Base-by-base conservation (phyloP, 179 eudicot species). In the Dionaea muscipula region DNA sequence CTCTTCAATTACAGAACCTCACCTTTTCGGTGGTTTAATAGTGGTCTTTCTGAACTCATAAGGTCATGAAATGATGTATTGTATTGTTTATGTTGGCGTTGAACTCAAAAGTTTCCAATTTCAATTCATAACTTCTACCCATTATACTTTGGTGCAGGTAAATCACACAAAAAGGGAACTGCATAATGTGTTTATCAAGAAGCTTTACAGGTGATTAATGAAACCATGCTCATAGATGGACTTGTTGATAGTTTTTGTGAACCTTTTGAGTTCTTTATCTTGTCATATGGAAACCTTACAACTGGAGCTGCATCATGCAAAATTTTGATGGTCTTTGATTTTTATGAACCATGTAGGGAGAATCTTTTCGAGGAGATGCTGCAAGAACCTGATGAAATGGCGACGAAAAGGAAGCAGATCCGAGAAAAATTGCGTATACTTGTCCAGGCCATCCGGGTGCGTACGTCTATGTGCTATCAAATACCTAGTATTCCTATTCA, bases 111-210 rank as follows among this genome's bases (percentile, higher is more conserved):
- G 10, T 31, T 31, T 11, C 35, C 10, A 31, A 31, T 31, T n/a
- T n/a, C 5, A 31, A 31, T 31, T 31, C 16, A 19, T 46, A 14
- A 15, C 37, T 46, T 28, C 22, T 7, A 46, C 38, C 43, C 2
- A 10, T 46, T 53, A 45, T 50, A 47, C 38, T 18, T 23, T 49
- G 65, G 47, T 14, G 53, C 79, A 87, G 96, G 96, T 88, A 48
- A 88, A 88, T 63, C 90, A 88, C 67, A 85, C 83, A 39, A 88
- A 82, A 65, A 68, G 94, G 65, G 96, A 88, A 72, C 77, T 88
- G 64, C 96, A 88, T 73, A 88, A 82, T 59, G 87, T 82, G 54
- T 88, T 88, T 68, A 88, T 88, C 52, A 82, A 61, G 57, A 88
- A 77, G 62, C 85, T 87, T 51, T 88, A 88, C 81, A 84, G 96